phyloP scores from a whole-genome alignment of 2,329 filamentous ascomycete genomes.

The Arthroderma sp. region DNA sequence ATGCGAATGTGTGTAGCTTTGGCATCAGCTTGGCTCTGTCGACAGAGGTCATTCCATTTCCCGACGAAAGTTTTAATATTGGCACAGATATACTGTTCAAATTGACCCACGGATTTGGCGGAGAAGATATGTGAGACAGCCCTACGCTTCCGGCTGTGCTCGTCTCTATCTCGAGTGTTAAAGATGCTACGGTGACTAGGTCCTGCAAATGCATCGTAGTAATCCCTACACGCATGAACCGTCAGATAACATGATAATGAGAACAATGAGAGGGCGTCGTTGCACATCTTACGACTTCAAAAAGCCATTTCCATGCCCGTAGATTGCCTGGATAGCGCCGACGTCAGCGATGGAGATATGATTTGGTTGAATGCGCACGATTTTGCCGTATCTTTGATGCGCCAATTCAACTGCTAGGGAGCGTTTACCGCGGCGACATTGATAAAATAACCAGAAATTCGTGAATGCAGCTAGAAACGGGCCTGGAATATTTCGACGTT shows the following conservation, averaged over 20 bases:
- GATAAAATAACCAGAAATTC: constrained; percentile 66
- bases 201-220: constrained; percentile 75
- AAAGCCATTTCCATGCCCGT: background rate
- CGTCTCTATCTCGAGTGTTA: constrained; percentile 70
- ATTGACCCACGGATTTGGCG: constrained; percentile 65
- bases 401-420: constrained; percentile 55
- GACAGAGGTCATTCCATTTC: too few species aligned
- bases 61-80: constrained; percentile 57
- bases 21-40: too few species aligned
- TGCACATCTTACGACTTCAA: too few species aligned
- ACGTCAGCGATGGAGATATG: constrained; percentile 74
- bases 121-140: constrained; percentile 78
- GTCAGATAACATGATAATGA: too few species aligned
- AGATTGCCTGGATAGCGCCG: constrained; percentile 49
- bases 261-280: too few species aligned
- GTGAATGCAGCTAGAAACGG: constrained; percentile 52
- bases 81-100: constrained; percentile 76
- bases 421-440: constrained; percentile 53
- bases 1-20: too few species aligned
- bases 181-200: constrained; percentile 76
- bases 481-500: constrained; percentile 30
- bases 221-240: constrained; percentile 48
- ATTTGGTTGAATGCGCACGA: constrained; percentile 73
- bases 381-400: constrained; percentile 64
- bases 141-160: constrained; percentile 84